phyloP scores from a whole-genome alignment of 768 basidiomycete genomes.

The Dioszegia aurantiaca region DNA sequence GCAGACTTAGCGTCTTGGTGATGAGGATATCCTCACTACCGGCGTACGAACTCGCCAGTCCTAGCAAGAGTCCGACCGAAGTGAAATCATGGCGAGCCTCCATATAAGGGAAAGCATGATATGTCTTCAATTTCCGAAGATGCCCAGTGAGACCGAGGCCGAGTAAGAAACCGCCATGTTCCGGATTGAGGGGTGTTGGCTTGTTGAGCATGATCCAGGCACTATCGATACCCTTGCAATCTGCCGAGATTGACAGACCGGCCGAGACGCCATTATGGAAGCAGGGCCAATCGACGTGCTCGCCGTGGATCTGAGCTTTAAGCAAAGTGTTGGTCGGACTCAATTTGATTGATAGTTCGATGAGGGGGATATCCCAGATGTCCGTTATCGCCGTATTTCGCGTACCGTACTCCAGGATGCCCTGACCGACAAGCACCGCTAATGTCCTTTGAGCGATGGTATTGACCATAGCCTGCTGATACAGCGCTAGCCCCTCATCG shows the following conservation, averaged over 20 bases:
- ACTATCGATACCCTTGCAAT: conserved; percentile 74
- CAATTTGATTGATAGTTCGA: conserved; percentile 52
- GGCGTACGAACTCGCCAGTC: conserved; percentile 84
- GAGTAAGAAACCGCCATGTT: conserved; percentile 94
- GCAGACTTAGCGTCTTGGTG: conserved; percentile 85
- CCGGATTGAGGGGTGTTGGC: conserved; percentile 80
- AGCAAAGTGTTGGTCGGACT: conserved; percentile 43
- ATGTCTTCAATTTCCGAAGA: conserved; percentile 80
- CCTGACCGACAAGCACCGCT: conserved; percentile 83
- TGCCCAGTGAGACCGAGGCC: conserved; percentile 91
- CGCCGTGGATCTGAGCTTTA: conserved; percentile 66
- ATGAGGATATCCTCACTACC: conserved; percentile 82
- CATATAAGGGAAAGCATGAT: conserved; percentile 93
- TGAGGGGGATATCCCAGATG: conserved; percentile 41
- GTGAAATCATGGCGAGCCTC: conserved; percentile 95
- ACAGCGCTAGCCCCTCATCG: conserved; percentile 81
- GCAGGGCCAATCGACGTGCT: conserved; percentile 85
- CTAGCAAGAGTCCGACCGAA: conserved; percentile 86
- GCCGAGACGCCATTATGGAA: conserved; percentile 97
- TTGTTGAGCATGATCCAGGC: conserved; percentile 94
- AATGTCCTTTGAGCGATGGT: conserved; percentile 82
- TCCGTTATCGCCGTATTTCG: conserved; percentile 64
- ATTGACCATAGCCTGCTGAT: conserved; percentile 75
- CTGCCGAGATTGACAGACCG: conserved; percentile 75
- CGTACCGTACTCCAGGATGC: conserved; percentile 81